Evolutionary conservation across 2,329 filamentous ascomycete species (phyloP).

Genomic region (Ceratocystis diversiconidia): DNA sequence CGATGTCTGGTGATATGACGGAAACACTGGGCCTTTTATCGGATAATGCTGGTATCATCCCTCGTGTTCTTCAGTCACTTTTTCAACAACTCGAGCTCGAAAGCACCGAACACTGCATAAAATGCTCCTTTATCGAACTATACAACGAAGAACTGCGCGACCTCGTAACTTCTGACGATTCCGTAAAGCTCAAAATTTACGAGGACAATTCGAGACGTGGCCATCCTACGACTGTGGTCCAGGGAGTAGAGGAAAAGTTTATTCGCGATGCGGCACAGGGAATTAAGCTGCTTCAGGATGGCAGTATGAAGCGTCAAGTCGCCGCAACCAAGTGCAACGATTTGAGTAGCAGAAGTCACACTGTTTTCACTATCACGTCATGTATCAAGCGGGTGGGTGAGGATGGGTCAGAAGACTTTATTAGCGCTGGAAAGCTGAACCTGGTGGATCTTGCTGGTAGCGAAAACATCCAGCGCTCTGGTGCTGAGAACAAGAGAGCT

Average conservation of each 20-base stretch:
- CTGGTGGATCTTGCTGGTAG: slow-evolving; percentile 92
- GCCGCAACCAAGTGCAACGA: slow-evolving; percentile 99
- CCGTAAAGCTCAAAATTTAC: slow-evolving; percentile 81
- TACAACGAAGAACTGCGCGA: slow-evolving; percentile 97
- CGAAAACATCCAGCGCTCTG: slow-evolving; percentile 93
- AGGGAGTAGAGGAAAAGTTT: slow-evolving; percentile 94
- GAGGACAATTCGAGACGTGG: slow-evolving; percentile 80
- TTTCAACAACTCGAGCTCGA: slow-evolving; percentile 73
- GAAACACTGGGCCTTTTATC: slow-evolving; percentile 74
- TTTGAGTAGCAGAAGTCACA: slow-evolving; percentile 90
- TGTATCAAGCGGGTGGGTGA: slow-evolving; percentile 72
- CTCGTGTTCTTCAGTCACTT: slow-evolving; percentile 71
- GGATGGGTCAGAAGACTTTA: slow-evolving; percentile 74
- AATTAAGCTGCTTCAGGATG: slow-evolving; percentile 75
- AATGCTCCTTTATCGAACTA: slow-evolving; percentile 95
- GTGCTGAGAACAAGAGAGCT: slow-evolving; percentile 94
- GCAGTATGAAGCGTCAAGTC: slow-evolving; percentile 91
- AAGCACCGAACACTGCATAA: slow-evolving; percentile 73
- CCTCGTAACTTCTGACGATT: slow-evolving; percentile 68
- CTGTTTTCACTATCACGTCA: slow-evolving; percentile 89
- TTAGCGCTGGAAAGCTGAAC: slow-evolving; percentile 87
- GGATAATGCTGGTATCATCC: slow-evolving; percentile 88
- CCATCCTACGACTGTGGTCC: slow-evolving; percentile 73
- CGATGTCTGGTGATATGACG: slow-evolving; percentile 96
- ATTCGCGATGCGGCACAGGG: slow-evolving; percentile 75